A percentile compares a stretch with the other conserved stretches of the same genome.
Evolutionary conservation across 2,329 filamentous ascomycete genomes (phyloP).

Genomic region (Aspergillus ochraceus): DNA sequence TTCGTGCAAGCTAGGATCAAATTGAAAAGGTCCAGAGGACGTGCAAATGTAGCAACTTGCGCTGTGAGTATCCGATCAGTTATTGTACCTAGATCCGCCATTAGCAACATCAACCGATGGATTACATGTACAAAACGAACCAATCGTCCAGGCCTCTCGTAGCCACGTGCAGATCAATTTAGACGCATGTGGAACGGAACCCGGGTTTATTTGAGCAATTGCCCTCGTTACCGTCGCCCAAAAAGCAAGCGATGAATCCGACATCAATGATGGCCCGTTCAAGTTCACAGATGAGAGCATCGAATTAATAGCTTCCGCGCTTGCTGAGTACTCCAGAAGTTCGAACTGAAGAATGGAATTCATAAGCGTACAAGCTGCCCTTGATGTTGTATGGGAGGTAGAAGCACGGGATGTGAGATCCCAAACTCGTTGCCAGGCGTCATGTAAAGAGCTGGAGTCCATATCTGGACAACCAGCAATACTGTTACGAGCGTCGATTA

Average conservation of each 20-base stretch:
- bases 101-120: neutral
- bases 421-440: slow-evolving; percentile 72
- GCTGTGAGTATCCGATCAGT: slow-evolving; percentile 67
- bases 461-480: slow-evolving; percentile 36
- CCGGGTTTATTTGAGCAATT: slow-evolving; percentile 67
- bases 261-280: slow-evolving; percentile 74
- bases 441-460: slow-evolving; percentile 41
- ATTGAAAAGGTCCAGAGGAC: slow-evolving; percentile 65
- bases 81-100: slow-evolving; percentile 48
- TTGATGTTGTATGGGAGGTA: slow-evolving; percentile 68
- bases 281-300: slow-evolving; percentile 77
- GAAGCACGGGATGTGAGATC: slow-evolving; percentile 70
- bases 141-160: slow-evolving; percentile 77
- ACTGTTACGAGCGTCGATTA: slow-evolving; percentile 25
- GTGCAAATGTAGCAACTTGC: slow-evolving; percentile 62
- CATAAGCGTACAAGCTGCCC: slow-evolving; percentile 75
- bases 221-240: slow-evolving; percentile 69
- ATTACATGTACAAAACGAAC: slow-evolving; percentile 49
- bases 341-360: slow-evolving; percentile 64
- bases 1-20: slow-evolving; percentile 72
- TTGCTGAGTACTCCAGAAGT: slow-evolving; percentile 66
- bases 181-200: slow-evolving; percentile 65
- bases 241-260: slow-evolving; percentile 75
- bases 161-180: slow-evolving; percentile 79
- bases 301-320: slow-evolving; percentile 69